Evolutionary conservation across 2,329 filamentous ascomycete genomes (phyloP).

Genomic region (Sporothrix sp.): DNA sequence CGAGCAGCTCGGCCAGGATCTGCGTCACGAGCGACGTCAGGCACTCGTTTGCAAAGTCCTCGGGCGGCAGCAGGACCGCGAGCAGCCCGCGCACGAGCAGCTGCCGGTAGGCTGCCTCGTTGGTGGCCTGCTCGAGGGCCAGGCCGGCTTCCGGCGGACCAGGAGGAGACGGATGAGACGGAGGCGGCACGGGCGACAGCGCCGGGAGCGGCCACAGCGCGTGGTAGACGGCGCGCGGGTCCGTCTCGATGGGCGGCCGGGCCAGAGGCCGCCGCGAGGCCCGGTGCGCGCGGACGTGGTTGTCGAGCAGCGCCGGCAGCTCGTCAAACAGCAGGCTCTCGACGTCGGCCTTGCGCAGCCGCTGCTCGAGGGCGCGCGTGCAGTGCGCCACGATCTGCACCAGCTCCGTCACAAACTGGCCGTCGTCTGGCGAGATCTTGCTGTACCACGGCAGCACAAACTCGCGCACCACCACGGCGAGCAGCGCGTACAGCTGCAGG

Average conservation of each 20-base stretch:
- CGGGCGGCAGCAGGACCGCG: constrained; percentile 76
- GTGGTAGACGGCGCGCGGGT: constrained; percentile 68
- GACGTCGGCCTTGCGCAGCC: constrained; percentile 71
- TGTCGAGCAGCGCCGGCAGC: constrained; percentile 69
- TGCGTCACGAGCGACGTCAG: constrained; percentile 75
- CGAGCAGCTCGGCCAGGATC: constrained; percentile 80
- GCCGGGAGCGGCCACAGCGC: constrained; percentile 71
- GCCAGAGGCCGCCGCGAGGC: constrained; percentile 50
- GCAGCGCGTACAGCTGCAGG: constrained; percentile 81
- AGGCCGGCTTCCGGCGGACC: constrained; percentile 2
- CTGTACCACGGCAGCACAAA: constrained; percentile 90
- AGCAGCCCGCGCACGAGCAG: constrained; percentile 76
- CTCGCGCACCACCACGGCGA: constrained; percentile 81
- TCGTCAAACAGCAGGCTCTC: constrained; percentile 80
- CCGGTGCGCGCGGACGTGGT: constrained; percentile 72
- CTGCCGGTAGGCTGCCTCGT: constrained; percentile 77
- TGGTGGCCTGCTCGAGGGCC: constrained; percentile 54
- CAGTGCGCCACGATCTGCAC: constrained; percentile 88
- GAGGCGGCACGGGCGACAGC: constrained; percentile 64
- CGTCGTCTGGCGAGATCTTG: constrained; percentile 84
- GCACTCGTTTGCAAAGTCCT: constrained; percentile 82
- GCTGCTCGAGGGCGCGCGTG: constrained; percentile 77
- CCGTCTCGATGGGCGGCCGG: constrained; percentile 48
- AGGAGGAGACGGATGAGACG: too few relatives aligned
- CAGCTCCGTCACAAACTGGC: constrained; percentile 77